Evolutionary conservation across 2,329 filamentous ascomycete species (phyloP).

Genomic region (Diaporthe longicolla): DNA sequence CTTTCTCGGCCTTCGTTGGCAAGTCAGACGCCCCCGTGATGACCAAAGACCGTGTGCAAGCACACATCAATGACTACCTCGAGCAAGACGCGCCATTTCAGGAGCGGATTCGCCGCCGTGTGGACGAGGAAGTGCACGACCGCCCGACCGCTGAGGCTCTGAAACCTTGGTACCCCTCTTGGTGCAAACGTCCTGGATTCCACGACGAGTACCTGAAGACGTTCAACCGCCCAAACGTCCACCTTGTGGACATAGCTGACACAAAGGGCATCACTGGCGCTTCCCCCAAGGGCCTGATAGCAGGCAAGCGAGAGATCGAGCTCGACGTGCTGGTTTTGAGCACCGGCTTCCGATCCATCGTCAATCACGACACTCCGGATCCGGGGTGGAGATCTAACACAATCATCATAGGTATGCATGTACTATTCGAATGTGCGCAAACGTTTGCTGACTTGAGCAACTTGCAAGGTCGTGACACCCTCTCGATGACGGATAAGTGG

Average conservation of each 20-base stretch:
- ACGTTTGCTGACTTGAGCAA: neutral
- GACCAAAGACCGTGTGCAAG: conserved; percentile 53
- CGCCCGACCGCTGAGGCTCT: conserved; percentile 56
- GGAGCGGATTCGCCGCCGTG: conserved; percentile 57
- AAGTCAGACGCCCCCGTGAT: conserved; percentile 52
- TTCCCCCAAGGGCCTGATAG: conserved; percentile 20
- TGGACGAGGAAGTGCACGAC: conserved; percentile 59
- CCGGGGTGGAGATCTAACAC: conserved; percentile 41
- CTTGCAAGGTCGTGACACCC: conserved; percentile 39
- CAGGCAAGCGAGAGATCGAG: conserved; percentile 17
- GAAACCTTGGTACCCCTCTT: conserved; percentile 64
- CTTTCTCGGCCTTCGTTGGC: conserved; percentile 24
- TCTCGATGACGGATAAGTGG: conserved; percentile 44
- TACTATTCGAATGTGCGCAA: too few relatives aligned
- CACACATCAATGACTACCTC: conserved; percentile 55
- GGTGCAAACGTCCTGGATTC: conserved; percentile 68
- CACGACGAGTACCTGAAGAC: conserved; percentile 62
- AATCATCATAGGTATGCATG: conserved; percentile 20
- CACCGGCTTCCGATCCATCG: conserved; percentile 41
- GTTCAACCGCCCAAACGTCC: conserved; percentile 65
- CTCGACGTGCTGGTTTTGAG: conserved; percentile 42
- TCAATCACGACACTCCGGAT: conserved; percentile 26
- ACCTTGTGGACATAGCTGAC: conserved; percentile 61
- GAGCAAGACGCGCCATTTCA: conserved; percentile 58
- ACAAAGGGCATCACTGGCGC: conserved; percentile 52